A percentile compares a stretch with the other conserved stretches of the same genome.
Conservation (phyloP, 148 eudicot genomes). For the Oxyria digyna region DNA sequence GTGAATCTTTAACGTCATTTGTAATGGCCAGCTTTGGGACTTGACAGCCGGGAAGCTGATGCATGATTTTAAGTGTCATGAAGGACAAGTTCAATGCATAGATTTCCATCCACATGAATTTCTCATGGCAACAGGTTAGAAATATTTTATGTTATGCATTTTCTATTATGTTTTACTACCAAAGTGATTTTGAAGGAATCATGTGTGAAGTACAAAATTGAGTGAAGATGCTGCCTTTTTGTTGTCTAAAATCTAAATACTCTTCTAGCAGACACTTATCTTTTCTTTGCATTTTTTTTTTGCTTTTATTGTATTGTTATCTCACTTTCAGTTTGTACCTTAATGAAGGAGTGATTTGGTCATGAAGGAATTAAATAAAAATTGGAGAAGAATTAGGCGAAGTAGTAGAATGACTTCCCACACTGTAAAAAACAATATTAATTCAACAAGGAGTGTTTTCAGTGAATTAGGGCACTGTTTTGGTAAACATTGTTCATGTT, state of each 20-base stretch:
- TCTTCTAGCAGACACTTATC: background rate
- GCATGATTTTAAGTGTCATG: conserved; percentile 92
- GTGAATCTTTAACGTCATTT: background rate
- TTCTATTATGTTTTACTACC: background rate
- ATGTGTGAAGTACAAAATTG: background rate
- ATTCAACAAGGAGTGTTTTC: background rate
- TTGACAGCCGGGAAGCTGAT: conserved; percentile 92
- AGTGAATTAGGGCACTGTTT: background rate
- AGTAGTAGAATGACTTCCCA: background rate
- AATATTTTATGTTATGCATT: background rate
- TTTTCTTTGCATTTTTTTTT: background rate
- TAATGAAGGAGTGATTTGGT: background rate
- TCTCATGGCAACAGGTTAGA: conserved; percentile 83
- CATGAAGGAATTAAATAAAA: background rate
- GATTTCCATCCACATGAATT: conserved; percentile 98
- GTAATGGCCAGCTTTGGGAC: conserved; percentile 77
- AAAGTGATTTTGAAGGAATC: background rate
- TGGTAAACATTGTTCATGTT: background rate
- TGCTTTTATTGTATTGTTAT: background rate
- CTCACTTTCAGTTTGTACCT: background rate
- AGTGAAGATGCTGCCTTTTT: background rate
- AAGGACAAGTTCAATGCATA: conserved; percentile 91
- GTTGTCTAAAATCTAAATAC: background rate
- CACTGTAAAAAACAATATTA: background rate
- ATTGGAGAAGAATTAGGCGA: background rate